A percentile compares a stretch with the other conserved stretches of the same genome.
Conservation (phyloP, 352 stramenopile genomes). For the Globisporangium solare region DNA sequence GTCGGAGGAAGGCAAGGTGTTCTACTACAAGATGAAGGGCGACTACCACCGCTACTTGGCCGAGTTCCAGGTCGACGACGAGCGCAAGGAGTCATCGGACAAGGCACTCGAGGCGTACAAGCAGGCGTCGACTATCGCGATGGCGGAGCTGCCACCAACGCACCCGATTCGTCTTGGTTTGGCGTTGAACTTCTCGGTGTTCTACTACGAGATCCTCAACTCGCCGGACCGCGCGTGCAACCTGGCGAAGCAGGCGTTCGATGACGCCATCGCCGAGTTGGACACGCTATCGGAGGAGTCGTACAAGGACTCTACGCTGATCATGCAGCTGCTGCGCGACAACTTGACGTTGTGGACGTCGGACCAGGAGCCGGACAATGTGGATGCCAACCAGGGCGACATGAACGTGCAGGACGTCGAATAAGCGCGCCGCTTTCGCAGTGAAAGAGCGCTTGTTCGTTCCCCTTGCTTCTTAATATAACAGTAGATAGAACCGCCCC, state of each 20-base stretch:
- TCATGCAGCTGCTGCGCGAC: slow-evolving; percentile 99
- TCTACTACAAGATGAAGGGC: slow-evolving; percentile 99
- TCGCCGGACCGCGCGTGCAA: slow-evolving; percentile 92
- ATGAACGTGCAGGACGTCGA: slow-evolving; percentile 99
- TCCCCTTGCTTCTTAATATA: neutral
- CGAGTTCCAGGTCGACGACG: slow-evolving; percentile 98
- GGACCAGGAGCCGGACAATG: slow-evolving; percentile 68
- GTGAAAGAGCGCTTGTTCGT: neutral
- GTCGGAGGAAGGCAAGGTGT: slow-evolving; percentile 96
- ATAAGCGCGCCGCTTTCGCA: slow-evolving; percentile 10
- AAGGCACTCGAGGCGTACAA: slow-evolving; percentile 93
- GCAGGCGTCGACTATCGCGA: slow-evolving; percentile 34
- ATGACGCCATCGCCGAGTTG: slow-evolving; percentile 99
- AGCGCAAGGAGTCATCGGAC: slow-evolving; percentile 83
- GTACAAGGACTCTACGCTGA: slow-evolving; percentile 99
- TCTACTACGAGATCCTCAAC: slow-evolving; percentile 99
- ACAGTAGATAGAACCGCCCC: slow-evolving; percentile 1
- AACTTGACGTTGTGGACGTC: slow-evolving; percentile 98
- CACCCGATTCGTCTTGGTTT: slow-evolving; percentile 98
- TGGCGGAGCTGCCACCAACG: slow-evolving; percentile 44
- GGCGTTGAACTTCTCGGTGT: slow-evolving; percentile 99
- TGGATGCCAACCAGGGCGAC: slow-evolving; percentile 93
- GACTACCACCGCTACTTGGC: slow-evolving; percentile 99
- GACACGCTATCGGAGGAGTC: slow-evolving; percentile 98
- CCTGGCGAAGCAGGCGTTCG: slow-evolving; percentile 96